A percentile compares a stretch with the other conserved stretches of the same genome.
phyloP scores from a whole-genome alignment of 1,284 basidiomycete species.

The Marasmius tenuissimus region DNA sequence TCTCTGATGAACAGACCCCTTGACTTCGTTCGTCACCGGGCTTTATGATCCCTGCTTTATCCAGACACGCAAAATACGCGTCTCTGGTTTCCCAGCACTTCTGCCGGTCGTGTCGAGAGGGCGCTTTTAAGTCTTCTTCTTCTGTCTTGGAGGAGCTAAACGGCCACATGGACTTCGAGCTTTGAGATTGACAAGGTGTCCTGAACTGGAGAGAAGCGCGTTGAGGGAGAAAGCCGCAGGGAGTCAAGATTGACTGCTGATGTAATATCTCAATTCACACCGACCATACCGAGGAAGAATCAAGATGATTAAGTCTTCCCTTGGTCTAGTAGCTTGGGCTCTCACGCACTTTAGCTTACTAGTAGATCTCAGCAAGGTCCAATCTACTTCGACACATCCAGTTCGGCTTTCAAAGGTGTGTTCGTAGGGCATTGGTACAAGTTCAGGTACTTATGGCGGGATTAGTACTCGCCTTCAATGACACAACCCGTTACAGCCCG shows the following conservation, averaged over 20 bases:
- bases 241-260: too few species aligned
- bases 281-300: too few species aligned
- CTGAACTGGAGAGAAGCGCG: too few species aligned
- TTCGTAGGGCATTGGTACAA: neutral
- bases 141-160: constrained; percentile 29
- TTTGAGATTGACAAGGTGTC: too few species aligned
- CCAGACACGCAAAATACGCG: constrained; percentile 75
- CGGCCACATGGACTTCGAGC: constrained; percentile 9
- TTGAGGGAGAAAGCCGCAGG: too few species aligned
- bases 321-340: neutral
- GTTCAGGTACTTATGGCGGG: neutral
- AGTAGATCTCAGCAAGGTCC: neutral
- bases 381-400: neutral
- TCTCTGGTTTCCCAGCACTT: constrained; percentile 80
- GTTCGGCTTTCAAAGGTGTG: neutral
- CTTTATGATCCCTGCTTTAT: constrained; percentile 60
- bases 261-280: too few species aligned
- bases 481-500: too few species aligned
- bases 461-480: too few species aligned
- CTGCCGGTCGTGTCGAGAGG: constrained; percentile 56
- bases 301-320: too few species aligned
- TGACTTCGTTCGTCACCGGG: constrained; percentile 61
- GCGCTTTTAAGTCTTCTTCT: constrained; percentile 42
- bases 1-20: constrained; percentile 49
- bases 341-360: neutral